Conservation (phyloP, 2,329 filamentous ascomycete genomes). For the Lecanosticta acicola region DNA sequence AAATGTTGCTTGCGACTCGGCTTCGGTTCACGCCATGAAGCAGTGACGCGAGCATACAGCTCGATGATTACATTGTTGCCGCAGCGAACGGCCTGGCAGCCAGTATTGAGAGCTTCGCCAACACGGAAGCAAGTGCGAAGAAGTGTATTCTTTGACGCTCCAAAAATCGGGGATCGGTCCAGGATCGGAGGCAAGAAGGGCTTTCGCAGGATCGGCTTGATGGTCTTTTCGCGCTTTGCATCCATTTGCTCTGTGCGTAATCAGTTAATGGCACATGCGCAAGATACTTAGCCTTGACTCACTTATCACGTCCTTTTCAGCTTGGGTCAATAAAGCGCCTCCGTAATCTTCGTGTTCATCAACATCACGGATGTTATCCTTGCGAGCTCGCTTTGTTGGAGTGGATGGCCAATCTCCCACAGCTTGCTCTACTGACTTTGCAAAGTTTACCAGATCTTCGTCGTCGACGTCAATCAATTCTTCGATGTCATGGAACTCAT, state of each 20-base stretch:
- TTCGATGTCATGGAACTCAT: conserved; percentile 1
- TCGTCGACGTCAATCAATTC: conserved; percentile 16
- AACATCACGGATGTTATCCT: conserved; percentile 28
- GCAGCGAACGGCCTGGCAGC: conserved; percentile 42
- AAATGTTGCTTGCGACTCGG: conserved; percentile 53
- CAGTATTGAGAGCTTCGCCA: conserved; percentile 48
- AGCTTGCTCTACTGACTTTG: conserved; percentile 11
- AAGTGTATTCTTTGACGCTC: conserved; percentile 39
- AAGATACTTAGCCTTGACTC: not conserved
- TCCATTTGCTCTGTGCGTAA: conserved; percentile 3
- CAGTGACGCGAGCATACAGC: conserved; percentile 56
- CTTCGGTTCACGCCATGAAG: conserved; percentile 49
- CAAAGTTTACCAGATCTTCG: conserved; percentile 12
- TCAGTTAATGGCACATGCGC: conserved; percentile 2
- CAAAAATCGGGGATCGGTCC: conserved; percentile 51
- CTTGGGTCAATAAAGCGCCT: conserved; percentile 24
- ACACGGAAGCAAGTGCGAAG: conserved; percentile 8
- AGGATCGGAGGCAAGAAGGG: conserved; percentile 47
- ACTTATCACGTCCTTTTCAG: conserved; percentile 25
- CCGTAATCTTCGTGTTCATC: conserved; percentile 29
- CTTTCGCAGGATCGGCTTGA: conserved; percentile 46
- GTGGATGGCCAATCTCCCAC: conserved; percentile 11
- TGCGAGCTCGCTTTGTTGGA: conserved; percentile 21
- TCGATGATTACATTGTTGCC: conserved; percentile 52
- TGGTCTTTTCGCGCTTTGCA: conserved; percentile 2